phyloP scores from a whole-genome alignment of 106 monocot species.

The Acorus gramineus region DNA sequence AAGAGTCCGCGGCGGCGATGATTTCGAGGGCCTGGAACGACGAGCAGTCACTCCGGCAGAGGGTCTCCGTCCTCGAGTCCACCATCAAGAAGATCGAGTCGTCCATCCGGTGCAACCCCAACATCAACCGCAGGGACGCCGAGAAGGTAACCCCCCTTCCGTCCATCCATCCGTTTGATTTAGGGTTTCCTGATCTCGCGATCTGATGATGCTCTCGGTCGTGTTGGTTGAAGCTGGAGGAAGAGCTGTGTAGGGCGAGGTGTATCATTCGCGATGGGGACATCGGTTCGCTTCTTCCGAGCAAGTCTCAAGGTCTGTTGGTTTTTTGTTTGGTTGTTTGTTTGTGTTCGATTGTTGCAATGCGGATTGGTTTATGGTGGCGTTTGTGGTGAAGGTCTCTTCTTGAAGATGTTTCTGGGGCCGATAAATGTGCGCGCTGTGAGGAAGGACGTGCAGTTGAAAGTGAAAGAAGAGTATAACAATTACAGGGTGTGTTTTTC shows the following conservation, averaged over 20 bases:
- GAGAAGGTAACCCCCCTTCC: conserved; percentile 47
- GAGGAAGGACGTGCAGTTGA: conserved; percentile 78
- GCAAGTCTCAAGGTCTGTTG: conserved; percentile 62
- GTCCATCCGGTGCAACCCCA: conserved; percentile 11
- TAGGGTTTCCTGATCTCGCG: neutral
- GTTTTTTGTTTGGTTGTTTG: neutral
- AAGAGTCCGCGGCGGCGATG: conserved; percentile 61
- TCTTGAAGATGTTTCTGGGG: conserved; percentile 87
- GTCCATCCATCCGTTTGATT: too few species aligned
- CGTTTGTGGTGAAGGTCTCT: conserved; percentile 31
- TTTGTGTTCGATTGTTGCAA: neutral
- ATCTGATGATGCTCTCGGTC: neutral
- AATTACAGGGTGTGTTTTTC: conserved; percentile 48
- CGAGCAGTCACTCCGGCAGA: conserved; percentile 68
- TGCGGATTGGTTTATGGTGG: neutral
- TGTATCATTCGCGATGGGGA: conserved; percentile 66
- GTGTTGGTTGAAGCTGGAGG: conserved; percentile 43
- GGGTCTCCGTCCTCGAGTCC: conserved; percentile 62
- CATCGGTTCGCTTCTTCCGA: conserved; percentile 64
- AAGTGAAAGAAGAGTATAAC: conserved; percentile 95
- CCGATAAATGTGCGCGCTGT: conserved; percentile 73
- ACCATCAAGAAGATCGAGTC: conserved; percentile 50
- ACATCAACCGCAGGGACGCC: conserved; percentile 30
- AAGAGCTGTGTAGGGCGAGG: conserved; percentile 63
- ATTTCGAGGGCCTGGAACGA: conserved; percentile 52